Evolutionary conservation across 306 rosid species (phyloP), one percentile per base, ranked within the genome.

Genomic region (Dalbergia oliveri): DNA sequence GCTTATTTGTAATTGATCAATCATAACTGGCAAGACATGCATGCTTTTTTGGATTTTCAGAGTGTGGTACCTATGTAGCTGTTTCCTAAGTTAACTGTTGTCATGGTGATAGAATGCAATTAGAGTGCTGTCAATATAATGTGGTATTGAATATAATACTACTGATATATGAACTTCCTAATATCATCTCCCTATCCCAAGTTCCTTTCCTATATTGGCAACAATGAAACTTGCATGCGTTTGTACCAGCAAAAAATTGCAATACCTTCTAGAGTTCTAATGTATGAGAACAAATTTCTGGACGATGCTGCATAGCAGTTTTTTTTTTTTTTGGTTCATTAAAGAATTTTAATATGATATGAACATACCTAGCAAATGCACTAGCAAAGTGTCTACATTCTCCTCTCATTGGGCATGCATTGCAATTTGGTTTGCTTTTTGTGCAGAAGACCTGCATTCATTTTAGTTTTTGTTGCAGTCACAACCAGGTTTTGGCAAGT

Each of bases 341-440:
- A 11, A 75, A 68, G 66, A 72, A 13, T 56, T 68, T 39, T 31
- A 67, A 8, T 15, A 51, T 64, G 39, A 51, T 47, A 53, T 44
- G 62, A 56, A 60, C 84, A 47, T 80, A 96, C 99, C 98, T 96
- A 68, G 99, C 97, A 88, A 93, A 96, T 65, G 99, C 99, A 67
- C 99, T 96, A 3, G 99, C 99, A 70, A 96, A 96, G 84, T 96
- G 99, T 81, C 99, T 88, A 77, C 99, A 96, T 79, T 96, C 99
- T 86, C 91, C 98, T 84, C 98, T 90, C 98, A 96, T 89, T 60
- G 99, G 99, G 86, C 99, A 96, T 63, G 99, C 93, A 84, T 96
- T 96, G 78, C 99, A 96, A 85, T 96, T 96, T 35, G 99, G 99
- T 84, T 89, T 96, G 90, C 86, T 91, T 93, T 96, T 96, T 18